phyloP scores from a whole-genome alignment of 495 filamentous ascomycete species.

The Xylaria grammica region DNA sequence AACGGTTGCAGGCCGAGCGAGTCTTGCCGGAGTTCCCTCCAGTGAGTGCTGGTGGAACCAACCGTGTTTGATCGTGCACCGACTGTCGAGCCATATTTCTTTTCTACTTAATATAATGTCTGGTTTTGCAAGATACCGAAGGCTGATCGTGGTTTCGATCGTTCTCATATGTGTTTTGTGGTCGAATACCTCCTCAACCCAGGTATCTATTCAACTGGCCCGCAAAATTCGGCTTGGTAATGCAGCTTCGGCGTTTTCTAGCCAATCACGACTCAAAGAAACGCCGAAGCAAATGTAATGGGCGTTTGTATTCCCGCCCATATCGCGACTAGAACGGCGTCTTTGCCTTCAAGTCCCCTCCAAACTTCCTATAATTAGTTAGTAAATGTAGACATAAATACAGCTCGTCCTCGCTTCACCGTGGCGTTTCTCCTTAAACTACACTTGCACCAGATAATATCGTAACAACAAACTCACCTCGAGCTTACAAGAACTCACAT shows the following conservation, averaged over 20 bases:
- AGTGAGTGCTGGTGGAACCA: neutral
- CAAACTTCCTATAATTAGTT: no score
- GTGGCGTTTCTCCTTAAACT: neutral
- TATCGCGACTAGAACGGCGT: no score
- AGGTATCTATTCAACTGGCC: neutral
- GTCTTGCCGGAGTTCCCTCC: neutral
- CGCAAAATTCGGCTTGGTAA: neutral
- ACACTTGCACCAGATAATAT: neutral
- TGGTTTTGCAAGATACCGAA: no score
- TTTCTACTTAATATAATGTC: no score
- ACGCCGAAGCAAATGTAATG: constrained; percentile 20
- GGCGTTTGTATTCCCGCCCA: no score
- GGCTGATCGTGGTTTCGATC: no score
- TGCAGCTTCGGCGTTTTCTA: constrained; percentile 18
- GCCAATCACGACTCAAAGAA: constrained; percentile 6
- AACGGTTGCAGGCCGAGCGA: constrained; percentile 27
- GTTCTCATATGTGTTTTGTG: no score
- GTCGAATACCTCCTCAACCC: no score
- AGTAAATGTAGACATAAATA: neutral
- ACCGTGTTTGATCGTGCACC: neutral
- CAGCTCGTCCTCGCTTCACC: neutral
- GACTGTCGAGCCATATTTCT: neutral
- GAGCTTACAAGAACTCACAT: neutral
- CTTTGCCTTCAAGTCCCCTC: no score
- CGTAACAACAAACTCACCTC: neutral